These are phyloP conservation scores for Apiospora marii DNA, from an alignment of 2,329 filamentous ascomycete species.

Conservation along the genomic window DNA sequence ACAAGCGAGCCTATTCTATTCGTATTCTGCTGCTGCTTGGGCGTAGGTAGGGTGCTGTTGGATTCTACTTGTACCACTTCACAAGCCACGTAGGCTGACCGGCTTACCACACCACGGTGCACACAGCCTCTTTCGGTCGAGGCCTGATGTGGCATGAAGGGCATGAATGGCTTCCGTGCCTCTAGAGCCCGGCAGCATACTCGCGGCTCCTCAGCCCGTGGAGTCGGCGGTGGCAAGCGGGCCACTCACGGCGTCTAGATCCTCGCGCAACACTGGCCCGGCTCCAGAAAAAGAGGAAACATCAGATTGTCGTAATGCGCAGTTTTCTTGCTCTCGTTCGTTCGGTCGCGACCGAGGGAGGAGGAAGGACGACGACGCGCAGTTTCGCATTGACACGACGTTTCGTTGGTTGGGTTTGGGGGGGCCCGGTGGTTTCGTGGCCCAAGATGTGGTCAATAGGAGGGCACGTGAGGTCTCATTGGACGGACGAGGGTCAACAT, in stretches of 20 bases:
- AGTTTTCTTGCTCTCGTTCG: not conserved
- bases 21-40: not conserved
- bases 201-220: not conserved
- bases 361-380: not conserved
- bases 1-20: not conserved
- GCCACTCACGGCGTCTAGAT: not conserved
- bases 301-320: constrained; percentile 19
- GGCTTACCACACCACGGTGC: constrained; percentile 9
- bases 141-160: constrained; percentile 15
- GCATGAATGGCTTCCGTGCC: not conserved
- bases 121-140: constrained; percentile 18
- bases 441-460: constrained; percentile 20
- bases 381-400: not conserved
- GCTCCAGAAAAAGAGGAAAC: not conserved
- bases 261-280: not conserved
- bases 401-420: not conserved
- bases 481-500: not conserved
- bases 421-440: not conserved
- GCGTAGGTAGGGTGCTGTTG: not conserved
- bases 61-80: not conserved
- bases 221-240: not conserved
- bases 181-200: not conserved
- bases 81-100: constrained; percentile 19
- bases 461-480: not conserved
- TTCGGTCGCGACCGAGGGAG: constrained; percentile 2